Evolutionary conservation across 805 yeast species (phyloP).

Genomic region (Blastobotrys robertii): DNA sequence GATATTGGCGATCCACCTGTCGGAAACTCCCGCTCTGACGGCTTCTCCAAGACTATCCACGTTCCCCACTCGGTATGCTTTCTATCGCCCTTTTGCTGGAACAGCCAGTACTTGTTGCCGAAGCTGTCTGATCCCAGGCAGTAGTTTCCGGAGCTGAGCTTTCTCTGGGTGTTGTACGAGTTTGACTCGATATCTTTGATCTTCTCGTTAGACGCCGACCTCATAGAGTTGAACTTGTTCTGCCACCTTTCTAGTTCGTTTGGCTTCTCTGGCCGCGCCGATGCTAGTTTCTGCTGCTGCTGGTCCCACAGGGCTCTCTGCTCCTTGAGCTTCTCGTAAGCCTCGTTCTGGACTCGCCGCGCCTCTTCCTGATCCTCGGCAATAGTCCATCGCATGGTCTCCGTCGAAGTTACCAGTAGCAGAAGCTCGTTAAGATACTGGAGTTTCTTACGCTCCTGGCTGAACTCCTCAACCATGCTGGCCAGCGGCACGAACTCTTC

Average conservation of each 20-base stretch:
- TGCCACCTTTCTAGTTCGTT: slow-evolving; percentile 18
- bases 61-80: slow-evolving; percentile 27
- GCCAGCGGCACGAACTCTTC: not conserved
- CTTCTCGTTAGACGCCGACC: slow-evolving; percentile 18
- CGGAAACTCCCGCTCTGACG: not conserved
- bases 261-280: slow-evolving; percentile 16
- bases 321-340: slow-evolving; percentile 21
- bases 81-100: slow-evolving; percentile 23
- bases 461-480: slow-evolving; percentile 3
- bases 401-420: slow-evolving; percentile 25
- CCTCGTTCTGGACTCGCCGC: slow-evolving; percentile 18
- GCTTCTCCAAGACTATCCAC: slow-evolving; percentile 16
- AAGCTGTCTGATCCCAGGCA: slow-evolving; percentile 25
- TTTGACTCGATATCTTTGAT: slow-evolving; percentile 22
- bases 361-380: slow-evolving; percentile 25
- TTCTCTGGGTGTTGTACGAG: slow-evolving; percentile 20
- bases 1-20: not conserved
- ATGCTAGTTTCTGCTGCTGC: slow-evolving; percentile 15
- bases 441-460: slow-evolving; percentile 20
- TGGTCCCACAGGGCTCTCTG: slow-evolving; percentile 18
- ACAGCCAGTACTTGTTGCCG: slow-evolving; percentile 29
- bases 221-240: slow-evolving; percentile 21
- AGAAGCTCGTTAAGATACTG: slow-evolving; percentile 21
- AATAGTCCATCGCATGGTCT: slow-evolving; percentile 27
- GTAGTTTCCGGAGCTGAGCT: slow-evolving; percentile 24